Conservation (phyloP, 2,329 filamentous ascomycete species). For the Clarireedia hainanense region DNA sequence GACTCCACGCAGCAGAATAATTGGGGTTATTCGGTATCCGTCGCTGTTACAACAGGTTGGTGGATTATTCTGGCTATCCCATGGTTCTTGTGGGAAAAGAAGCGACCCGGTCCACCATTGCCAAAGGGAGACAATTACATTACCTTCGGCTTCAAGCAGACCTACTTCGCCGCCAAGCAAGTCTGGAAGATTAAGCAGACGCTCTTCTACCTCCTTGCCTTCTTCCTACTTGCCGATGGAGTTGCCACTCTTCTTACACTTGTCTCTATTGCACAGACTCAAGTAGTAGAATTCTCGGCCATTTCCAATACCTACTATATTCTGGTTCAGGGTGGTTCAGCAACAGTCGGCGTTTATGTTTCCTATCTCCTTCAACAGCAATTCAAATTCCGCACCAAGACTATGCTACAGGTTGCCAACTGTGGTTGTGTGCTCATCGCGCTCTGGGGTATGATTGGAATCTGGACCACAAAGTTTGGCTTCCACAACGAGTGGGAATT, state of each 20-base stretch:
- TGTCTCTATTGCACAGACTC: constrained; percentile 24
- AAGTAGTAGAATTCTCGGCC: constrained; percentile 25
- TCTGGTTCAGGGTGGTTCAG: constrained; percentile 24
- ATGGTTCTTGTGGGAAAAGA: constrained; percentile 29
- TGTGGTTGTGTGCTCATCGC: constrained; percentile 21
- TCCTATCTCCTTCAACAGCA: constrained; percentile 22
- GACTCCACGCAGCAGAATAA: constrained; percentile 23
- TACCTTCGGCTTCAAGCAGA: constrained; percentile 27
- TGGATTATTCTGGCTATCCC: constrained; percentile 28
- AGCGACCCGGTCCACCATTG: constrained; percentile 25
- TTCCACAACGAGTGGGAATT: constrained; percentile 29
- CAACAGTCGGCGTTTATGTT: constrained; percentile 20
- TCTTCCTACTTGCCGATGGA: constrained; percentile 27
- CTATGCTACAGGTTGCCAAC: constrained; percentile 26
- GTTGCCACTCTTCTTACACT: constrained; percentile 23
- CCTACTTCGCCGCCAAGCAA: constrained; percentile 23
- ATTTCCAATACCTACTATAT: constrained; percentile 26
- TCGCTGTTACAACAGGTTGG: constrained; percentile 26
- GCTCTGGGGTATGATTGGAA: constrained; percentile 27
- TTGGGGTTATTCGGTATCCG: constrained; percentile 26
- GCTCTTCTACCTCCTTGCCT: constrained; percentile 26
- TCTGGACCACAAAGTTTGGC: constrained; percentile 26
- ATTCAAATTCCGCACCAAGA: constrained; percentile 25
- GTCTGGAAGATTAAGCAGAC: constrained; percentile 26
- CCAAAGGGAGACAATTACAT: constrained; percentile 24